A percentile compares a stretch with the other conserved stretches of the same genome.
phyloP scores from a whole-genome alignment of 2,329 filamentous ascomycete species.

The Ilyonectria sp. region DNA sequence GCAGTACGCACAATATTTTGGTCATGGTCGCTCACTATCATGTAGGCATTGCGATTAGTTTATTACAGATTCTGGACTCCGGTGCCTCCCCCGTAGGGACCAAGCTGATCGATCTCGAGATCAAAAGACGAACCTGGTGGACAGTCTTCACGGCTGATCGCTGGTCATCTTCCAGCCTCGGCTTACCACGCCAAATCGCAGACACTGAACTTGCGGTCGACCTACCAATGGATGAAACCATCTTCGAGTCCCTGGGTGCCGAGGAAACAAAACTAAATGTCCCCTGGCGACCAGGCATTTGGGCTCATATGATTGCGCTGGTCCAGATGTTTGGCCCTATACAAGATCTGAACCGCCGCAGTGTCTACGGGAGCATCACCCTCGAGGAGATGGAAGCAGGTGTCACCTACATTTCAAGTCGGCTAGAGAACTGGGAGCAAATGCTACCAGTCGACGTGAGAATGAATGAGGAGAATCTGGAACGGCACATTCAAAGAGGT shows the following conservation, averaged over 20 bases:
- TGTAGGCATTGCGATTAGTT: conserved; percentile 27
- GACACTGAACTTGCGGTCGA: conserved; percentile 20
- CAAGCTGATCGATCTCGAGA: conserved; percentile 22
- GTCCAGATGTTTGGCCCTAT: conserved; percentile 52
- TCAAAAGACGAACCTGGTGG: conserved; percentile 33
- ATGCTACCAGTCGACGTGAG: conserved; percentile 23
- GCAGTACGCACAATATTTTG: too few relatives aligned
- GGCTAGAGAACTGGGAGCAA: conserved; percentile 36
- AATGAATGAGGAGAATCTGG: conserved; percentile 40
- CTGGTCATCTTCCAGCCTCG: conserved; percentile 38
- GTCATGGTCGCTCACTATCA: neutral
- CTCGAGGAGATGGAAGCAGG: conserved; percentile 18
- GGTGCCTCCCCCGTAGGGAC: neutral
- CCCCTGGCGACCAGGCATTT: conserved; percentile 49
- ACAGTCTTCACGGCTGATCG: conserved; percentile 37
- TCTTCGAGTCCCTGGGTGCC: conserved; percentile 38
- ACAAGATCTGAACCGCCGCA: conserved; percentile 51
- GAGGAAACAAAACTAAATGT: neutral
- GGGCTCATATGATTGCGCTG: conserved; percentile 54
- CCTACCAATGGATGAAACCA: conserved; percentile 48
- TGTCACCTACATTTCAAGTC: conserved; percentile 13
- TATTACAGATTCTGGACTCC: conserved; percentile 28
- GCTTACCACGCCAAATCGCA: conserved; percentile 29
- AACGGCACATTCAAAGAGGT: conserved; percentile 41
- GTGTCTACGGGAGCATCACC: conserved; percentile 34